Evolutionary conservation across 352 stramenopile genomes (phyloP), one percentile per base, ranked within the genome.

Genomic region (Globisporangium spinosum): DNA sequence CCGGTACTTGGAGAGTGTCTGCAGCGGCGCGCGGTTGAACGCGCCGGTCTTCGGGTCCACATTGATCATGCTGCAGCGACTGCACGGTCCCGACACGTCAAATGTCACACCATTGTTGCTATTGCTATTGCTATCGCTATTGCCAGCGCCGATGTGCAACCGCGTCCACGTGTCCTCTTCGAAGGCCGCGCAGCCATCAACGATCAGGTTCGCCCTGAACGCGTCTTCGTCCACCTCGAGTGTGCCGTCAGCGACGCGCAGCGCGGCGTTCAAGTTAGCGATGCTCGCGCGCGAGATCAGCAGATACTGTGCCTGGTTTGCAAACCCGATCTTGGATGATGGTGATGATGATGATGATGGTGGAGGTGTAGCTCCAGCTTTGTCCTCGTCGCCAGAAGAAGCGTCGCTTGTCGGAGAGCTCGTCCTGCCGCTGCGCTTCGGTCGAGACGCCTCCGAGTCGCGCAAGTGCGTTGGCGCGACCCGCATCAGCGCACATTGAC

Each of bases 51-150:
- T 69, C 32, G 77, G 88, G 68, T 97, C 80, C 59, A 97, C 78
- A 62, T 96, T 95, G 70, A 95, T 85, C 76, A 94, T 89, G 43
- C 74, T 83, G 68, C 88, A 97, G 64, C 89, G 87, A 25, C 76
- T 82, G 71, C 85, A 95, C 22, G 84, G 81, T 3, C 85, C 87
- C 22, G 78, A 79, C 43, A 93, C 76, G 62, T 85, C 76, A 38
- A 93, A 91, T 59, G 59, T 43, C 9, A 51, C 56, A 4, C 68
- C 75, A 2, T 3, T 56, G 17, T 8, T n/a, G 12, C 47, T 63
- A 4, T 15, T 54, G 25, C 40, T n/a, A 27, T 15, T 54, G 9
- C 6, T 29, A 22, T 47, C 23, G 10, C 9, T 25, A 47, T 40
- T 1, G 20, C 13, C 45, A 9, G 10, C 20, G 15, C 35, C 38